Percentiles rank a stretch among this genome's conserved stretches.
These are phyloP conservation scores for Amanita inopinata DNA, from an alignment of 768 basidiomycete species.

Conservation along the genomic window DNA sequence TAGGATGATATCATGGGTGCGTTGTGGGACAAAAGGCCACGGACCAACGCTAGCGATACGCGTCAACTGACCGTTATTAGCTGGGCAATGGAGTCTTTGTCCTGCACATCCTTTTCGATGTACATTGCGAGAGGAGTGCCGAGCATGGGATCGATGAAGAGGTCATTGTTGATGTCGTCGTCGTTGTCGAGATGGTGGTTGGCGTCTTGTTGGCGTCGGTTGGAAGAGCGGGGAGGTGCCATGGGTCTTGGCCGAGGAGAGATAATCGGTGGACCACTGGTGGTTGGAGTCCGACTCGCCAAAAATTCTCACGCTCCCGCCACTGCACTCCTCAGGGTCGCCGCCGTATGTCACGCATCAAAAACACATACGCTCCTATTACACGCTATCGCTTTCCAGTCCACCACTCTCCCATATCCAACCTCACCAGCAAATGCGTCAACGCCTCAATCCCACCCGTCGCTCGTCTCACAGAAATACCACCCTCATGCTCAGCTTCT, in stretches of 20 bases:
- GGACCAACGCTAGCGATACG: constrained; percentile 6
- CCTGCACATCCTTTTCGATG: constrained; percentile 72
- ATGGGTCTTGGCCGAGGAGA: constrained; percentile 52
- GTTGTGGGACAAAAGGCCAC: background rate
- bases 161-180: constrained; percentile 31
- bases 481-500: background rate
- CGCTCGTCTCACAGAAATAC: constrained; percentile 20
- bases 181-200: constrained; percentile 21
- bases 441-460: constrained; percentile 46
- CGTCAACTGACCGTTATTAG: constrained; percentile 51
- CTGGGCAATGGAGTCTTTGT: constrained; percentile 53
- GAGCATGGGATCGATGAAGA: constrained; percentile 80
- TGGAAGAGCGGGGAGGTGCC: constrained; percentile 65
- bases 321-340: constrained; percentile 12
- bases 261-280: constrained; percentile 27
- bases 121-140: constrained; percentile 68
- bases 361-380: no score
- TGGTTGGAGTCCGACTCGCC: constrained; percentile 37
- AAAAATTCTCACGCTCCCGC: constrained; percentile 15
- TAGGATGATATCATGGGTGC: constrained; percentile 8
- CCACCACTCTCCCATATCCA: constrained; percentile 59
- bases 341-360: no score
- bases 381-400: background rate
- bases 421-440: constrained; percentile 41
- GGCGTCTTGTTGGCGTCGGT: constrained; percentile 30